A percentile compares a stretch with the other conserved stretches of the same genome.
These are phyloP conservation scores for Haplosporangium sp. DNA, from an alignment of 371 early-diverging fungal genomes.

Conservation along the genomic window DNA sequence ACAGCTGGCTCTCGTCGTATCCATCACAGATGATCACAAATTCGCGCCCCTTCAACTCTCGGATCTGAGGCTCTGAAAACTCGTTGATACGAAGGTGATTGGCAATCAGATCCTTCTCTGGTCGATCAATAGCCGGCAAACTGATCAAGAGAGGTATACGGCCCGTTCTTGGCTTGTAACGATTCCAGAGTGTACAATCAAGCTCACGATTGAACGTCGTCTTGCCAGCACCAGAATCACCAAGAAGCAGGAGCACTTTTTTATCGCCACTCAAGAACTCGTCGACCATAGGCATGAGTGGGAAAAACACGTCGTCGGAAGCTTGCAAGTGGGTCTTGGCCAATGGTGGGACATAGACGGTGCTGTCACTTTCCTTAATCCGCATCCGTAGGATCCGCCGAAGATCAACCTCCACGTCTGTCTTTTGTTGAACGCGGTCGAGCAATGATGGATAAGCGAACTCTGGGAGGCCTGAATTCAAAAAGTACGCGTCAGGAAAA, in stretches of 20 bases:
- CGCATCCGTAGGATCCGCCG: not conserved
- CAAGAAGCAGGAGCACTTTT: constrained; percentile 15
- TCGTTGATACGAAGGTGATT: not conserved
- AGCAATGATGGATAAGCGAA: too few relatives aligned
- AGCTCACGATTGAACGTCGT: too few relatives aligned
- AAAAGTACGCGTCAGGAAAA: too few relatives aligned
- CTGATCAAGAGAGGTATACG: constrained; percentile 7
- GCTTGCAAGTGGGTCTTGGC: constrained; percentile 6
- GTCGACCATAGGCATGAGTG: not conserved
- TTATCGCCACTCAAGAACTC: not conserved
- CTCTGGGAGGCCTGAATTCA: too few relatives aligned
- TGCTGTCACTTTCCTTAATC: not conserved
- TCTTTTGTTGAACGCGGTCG: too few relatives aligned
- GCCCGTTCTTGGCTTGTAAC: not conserved
- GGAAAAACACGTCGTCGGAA: not conserved
- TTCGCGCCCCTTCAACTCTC: not conserved
- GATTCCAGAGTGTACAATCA: not conserved
- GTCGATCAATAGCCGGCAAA: constrained; percentile 7
- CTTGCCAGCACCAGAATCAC: constrained; percentile 24
- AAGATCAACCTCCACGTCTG: not conserved
- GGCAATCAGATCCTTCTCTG: constrained; percentile 7
- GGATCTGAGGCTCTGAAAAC: constrained; percentile 12
- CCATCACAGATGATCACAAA: constrained; percentile 23
- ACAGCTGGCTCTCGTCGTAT: constrained; percentile 14
- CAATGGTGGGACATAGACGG: constrained; percentile 1